Base-by-base conservation (phyloP, 2,329 filamentous ascomycete genomes). In the Fusarium abutilonis region DNA sequence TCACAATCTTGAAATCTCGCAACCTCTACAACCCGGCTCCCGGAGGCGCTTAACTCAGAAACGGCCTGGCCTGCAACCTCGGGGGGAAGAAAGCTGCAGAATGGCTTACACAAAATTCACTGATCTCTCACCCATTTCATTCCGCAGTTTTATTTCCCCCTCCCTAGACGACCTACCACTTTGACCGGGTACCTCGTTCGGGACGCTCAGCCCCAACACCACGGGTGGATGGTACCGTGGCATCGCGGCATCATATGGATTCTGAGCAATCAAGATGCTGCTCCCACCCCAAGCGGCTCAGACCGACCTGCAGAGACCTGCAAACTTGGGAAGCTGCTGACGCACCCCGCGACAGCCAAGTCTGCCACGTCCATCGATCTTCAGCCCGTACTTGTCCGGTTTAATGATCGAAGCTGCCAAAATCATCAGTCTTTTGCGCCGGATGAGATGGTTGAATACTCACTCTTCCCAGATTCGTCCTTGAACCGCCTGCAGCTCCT, bases 401-500 rank as follows among this genome's bases (percentile, higher is more conserved):
- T 69, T 70, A 78, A 69, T 78, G 78, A 60, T 80, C 78, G 64
- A 81, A 74, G 63, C 78, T 81, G 63, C 26, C 50, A 55, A 43
- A 51, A 29, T 62, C 44, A 49, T 73, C 51, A 73, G 69, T 57
- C 47, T 57, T 14, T 55, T 57, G 42, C 45, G 54, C 50, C 42
- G 38, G 23, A 54, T 40, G 28, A 29, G 14, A 38, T 47, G 44
- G 31, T 47, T 36, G 41, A 17, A 59, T 29, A 70, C 77, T 70
- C 78, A 88, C 86, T 89, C 93, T 78, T 96, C 93, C 93, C 94
- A 97, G 68, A 92, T 90, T 67, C 94, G 86, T 61, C 94, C 94
- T 75, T 95, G 89, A 26, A 98, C 93, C 51, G 91, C 88, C 67
- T 89, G 82, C 63, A 98, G 83, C 76, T 97, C 93, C 53, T 94